phyloP scores from a whole-genome alignment of 768 basidiomycete genomes.

The Suillus occidentalis region DNA sequence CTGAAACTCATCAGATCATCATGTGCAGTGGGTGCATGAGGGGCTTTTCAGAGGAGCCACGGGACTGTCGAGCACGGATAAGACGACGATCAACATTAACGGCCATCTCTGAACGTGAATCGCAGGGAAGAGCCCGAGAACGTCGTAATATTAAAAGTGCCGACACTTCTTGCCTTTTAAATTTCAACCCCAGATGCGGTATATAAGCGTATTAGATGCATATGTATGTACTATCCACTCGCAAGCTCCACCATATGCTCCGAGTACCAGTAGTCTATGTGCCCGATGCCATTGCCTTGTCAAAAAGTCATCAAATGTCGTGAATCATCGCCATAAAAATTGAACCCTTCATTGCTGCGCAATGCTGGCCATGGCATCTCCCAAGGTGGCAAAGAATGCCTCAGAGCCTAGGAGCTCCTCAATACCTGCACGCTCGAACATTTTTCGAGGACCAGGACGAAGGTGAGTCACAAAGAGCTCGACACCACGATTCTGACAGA shows the following conservation, averaged over 20 bases:
- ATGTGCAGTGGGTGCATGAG: not conserved
- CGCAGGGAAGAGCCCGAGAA: not conserved
- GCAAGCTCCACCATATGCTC: not conserved
- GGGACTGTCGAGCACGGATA: not conserved
- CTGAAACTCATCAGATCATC: not conserved
- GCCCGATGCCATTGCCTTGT: not conserved
- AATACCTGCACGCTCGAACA: constrained; percentile 47
- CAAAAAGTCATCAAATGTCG: constrained; percentile 4
- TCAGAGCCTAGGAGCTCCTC: constrained; percentile 43
- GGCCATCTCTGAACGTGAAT: not conserved
- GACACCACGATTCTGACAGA: constrained; percentile 42
- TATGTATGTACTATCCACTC: not conserved
- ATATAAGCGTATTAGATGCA: not conserved
- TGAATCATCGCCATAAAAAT: not conserved
- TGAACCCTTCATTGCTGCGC: constrained; percentile 20
- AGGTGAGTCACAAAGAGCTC: constrained; percentile 48
- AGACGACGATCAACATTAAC: not conserved
- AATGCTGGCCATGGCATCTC: constrained; percentile 41
- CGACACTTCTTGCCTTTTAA: not conserved
- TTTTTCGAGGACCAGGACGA: constrained; percentile 33
- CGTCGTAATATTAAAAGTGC: not conserved
- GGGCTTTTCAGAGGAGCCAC: not conserved
- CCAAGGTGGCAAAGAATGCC: constrained; percentile 44
- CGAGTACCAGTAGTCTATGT: not conserved
- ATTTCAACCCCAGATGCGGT: not conserved